Evolutionary conservation across 73 alveolate genomes (phyloP), one percentile per base, ranked within the genome.

Genomic region (Stentor coeruleus): DNA sequence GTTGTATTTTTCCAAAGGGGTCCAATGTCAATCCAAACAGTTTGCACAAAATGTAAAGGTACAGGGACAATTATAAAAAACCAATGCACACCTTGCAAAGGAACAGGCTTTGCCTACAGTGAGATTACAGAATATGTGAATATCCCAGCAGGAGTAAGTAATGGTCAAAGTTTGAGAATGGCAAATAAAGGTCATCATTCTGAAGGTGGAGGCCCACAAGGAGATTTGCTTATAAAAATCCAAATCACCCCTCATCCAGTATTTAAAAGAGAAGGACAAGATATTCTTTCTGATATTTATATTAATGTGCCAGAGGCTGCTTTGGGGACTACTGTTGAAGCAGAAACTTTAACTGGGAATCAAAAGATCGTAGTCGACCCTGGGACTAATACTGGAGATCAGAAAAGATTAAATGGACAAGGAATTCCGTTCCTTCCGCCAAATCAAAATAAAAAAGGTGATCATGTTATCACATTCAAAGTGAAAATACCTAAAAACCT

Each of bases 81-180:
- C 76, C 94, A 93, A 33, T 93, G 93, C 2, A 58, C 93, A 14
- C 76, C 95, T 30, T 92, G 97, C 84, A 82, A 79, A 35, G 97
- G 97, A 14, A 49, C 81, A 59, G 97, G 97, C 59, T 81, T 76
- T 3, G 81, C 55, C 14, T 58, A 81, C n/a, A 36, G 55, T 3
- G 55, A 82, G 35, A 94, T 87, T 2, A 74, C 82, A 55, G 98
- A 94, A 84, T 38, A 77, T 26, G 84, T 94, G 36, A 87, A 88
- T 40, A 90, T 94, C 38, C 98, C 98, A 14, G 91, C 94, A 77
- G 98, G 98, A 36, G 95, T 94, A 0, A 89, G 84, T 39, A 82
- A 82, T 83, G 98, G 96, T 4, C 82, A 87, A 3, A 94, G 85
- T 72, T 75, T 94, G 73, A 87, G 95, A 83, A 39, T 94, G 76